Evolutionary conservation across 352 stramenopile species (phyloP).

Genomic region (Pythium rhizo-oryzae): DNA sequence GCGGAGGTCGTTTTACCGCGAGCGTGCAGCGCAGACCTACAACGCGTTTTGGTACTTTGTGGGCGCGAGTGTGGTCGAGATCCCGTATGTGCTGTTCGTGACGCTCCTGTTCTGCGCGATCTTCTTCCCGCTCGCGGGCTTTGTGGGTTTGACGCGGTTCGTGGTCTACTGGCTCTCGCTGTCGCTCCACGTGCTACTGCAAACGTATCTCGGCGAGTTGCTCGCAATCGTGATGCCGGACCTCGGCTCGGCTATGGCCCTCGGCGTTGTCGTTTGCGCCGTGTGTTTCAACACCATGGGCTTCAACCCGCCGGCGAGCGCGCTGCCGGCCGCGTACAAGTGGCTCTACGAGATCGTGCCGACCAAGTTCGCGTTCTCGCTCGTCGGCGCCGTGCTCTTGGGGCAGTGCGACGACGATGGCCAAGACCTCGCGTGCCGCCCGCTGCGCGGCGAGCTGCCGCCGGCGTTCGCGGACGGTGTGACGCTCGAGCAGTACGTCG

Average conservation of each 20-base stretch:
- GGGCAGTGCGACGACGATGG: conserved; percentile 34
- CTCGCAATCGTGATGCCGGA: conserved; percentile 23
- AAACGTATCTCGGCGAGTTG: conserved; percentile 33
- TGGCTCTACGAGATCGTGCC: conserved; percentile 48
- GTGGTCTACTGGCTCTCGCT: conserved; percentile 33
- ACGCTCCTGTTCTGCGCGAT: conserved; percentile 31
- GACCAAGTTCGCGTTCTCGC: conserved; percentile 24
- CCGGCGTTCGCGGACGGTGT: conserved; percentile 36
- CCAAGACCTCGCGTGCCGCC: conserved; percentile 59
- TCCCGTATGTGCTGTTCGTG: conserved; percentile 37
- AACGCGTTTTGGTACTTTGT: conserved; percentile 56
- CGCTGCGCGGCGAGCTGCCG: conserved; percentile 48
- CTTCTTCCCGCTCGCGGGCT: conserved; percentile 45
- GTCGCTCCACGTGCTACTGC: conserved; percentile 30
- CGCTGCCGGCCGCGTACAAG: conserved; percentile 42
- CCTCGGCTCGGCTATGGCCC: conserved; percentile 21
- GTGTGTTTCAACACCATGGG: conserved; percentile 35
- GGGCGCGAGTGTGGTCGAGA: conserved; percentile 72
- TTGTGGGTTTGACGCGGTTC: conserved; percentile 13
- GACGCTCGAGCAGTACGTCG: conserved; percentile 60
- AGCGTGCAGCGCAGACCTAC: conserved; percentile 85
- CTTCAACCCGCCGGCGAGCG: conserved; percentile 32
- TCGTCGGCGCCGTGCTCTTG: conserved; percentile 25
- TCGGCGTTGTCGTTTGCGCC: conserved; percentile 26
- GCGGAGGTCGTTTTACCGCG: conserved; percentile 87